A percentile compares a stretch with the other conserved stretches of the same genome.
Conservation (phyloP, 2,329 filamentous ascomycete genomes). For the Beauveria medogensis region DNA sequence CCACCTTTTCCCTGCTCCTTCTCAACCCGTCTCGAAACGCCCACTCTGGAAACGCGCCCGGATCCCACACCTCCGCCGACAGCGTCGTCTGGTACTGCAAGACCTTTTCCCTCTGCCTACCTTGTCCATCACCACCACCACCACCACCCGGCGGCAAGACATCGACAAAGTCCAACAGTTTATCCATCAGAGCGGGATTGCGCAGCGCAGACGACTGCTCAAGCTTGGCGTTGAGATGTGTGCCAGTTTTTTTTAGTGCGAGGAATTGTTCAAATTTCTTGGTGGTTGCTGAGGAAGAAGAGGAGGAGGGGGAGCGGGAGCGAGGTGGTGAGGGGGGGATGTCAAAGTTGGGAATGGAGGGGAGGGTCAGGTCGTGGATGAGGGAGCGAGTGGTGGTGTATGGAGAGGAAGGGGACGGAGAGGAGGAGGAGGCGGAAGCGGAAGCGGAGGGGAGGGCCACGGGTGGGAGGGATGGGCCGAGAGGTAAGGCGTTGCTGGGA, state of each 20-base stretch:
- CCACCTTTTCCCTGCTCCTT: slow-evolving; percentile 37
- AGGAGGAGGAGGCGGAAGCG: slow-evolving; percentile 5
- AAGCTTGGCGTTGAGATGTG: slow-evolving; percentile 72
- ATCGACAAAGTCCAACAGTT: slow-evolving; percentile 60
- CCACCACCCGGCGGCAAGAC: slow-evolving; percentile 16
- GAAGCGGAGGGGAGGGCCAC: slow-evolving; percentile 12
- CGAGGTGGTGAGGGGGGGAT: slow-evolving; percentile 66
- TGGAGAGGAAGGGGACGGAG: slow-evolving; percentile 46
- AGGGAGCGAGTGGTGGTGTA: slow-evolving; percentile 58
- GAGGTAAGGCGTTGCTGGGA: slow-evolving; percentile 19
- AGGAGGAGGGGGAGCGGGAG: slow-evolving; percentile 61
- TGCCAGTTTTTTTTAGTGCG: slow-evolving; percentile 64
- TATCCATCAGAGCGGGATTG: slow-evolving; percentile 66
- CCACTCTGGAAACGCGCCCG: slow-evolving; percentile 44
- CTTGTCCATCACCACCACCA: slow-evolving; percentile 32
- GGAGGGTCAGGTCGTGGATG: slow-evolving; percentile 66
- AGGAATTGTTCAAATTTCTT: slow-evolving; percentile 69
- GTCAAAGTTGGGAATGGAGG: slow-evolving; percentile 60
- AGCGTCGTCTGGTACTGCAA: slow-evolving; percentile 61
- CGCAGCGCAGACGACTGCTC: slow-evolving; percentile 57
- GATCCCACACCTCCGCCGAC: slow-evolving; percentile 48
- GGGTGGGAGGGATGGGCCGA: slow-evolving; percentile 33
- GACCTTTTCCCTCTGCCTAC: background rate
- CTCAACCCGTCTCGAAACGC: slow-evolving; percentile 44
- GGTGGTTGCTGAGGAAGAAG: slow-evolving; percentile 46